Base-by-base conservation (phyloP, 83 land plant species). In the Picea abies region DNA sequence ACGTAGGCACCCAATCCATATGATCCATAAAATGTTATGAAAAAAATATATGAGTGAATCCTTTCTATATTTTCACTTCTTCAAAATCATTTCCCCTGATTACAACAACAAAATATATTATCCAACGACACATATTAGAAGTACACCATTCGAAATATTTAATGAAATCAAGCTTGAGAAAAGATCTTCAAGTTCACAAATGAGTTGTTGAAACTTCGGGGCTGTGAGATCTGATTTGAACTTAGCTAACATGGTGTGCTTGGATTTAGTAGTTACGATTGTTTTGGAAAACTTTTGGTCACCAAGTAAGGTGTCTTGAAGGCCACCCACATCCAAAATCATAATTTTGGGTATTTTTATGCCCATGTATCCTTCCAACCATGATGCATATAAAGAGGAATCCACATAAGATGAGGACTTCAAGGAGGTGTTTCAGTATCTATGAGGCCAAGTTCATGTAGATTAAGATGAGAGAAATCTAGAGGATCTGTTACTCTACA, bases 81-180 rank as follows among this genome's bases (percentile, higher is more conserved):
- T 58, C 77, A 0, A 73, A 44, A 73, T 73, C 58, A 2, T 26
- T n/a, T 73, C 77, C 77, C 77, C 60, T 73, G 56, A 16, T 20
- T 0, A 22, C 25, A 47, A 1, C 1, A 52, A 49, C 52, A 49
- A 49, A 0, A 41, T 29, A 29, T 29, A 29, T 29, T 29, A 29
- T 29, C 32, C 32, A 29, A 29, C 32, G 32, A 44, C 47, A 5
- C 47, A 44, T 44, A 44, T 44, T 44, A 41, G 44, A 52, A 12
- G 47, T 25, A 47, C 20, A 73, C 77, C 77, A 73, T 47, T 73
- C 77, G 20, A 73, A 44, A 73, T 56, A 73, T 22, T 73, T 73
- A 2, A 73, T n/a, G 39, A 44, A 73, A 1, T 41, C 58, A 44
- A 73, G 26, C 44, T 20, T 44, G 15, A 73, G 56, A 56, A 73